Percentiles rank a stretch among this genome's conserved stretches.
These are phyloP conservation scores for Candida tetrigidarum DNA, from an alignment of 1,139 yeast genomes.

Conservation along the genomic window DNA sequence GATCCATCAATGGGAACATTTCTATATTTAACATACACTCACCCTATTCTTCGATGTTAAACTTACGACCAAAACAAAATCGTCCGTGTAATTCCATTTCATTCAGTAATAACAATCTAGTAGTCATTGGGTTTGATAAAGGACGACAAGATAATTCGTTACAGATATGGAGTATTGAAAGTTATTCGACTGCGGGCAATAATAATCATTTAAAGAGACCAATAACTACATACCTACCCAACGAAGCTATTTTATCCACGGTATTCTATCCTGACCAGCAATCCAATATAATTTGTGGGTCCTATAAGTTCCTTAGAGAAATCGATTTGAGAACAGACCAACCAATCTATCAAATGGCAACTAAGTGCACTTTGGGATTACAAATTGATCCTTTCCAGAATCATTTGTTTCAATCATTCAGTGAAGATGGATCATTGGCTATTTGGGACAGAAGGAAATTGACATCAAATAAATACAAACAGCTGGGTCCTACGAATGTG, in stretches of 20 bases:
- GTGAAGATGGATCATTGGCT: constrained; percentile 85
- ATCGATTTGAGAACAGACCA: constrained; percentile 73
- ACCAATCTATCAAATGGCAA: constrained; percentile 75
- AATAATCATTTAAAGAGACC: constrained; percentile 58
- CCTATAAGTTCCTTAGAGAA: constrained; percentile 78
- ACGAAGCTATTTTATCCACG: constrained; percentile 75
- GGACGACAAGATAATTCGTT: constrained; percentile 79
- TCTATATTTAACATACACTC: constrained; percentile 62
- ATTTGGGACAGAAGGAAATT: constrained; percentile 87
- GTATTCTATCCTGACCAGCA: constrained; percentile 68
- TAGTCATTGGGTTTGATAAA: constrained; percentile 83
- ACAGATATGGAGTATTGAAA: constrained; percentile 81
- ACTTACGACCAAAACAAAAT: constrained; percentile 65
- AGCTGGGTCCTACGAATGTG: constrained; percentile 23
- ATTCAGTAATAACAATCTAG: constrained; percentile 63
- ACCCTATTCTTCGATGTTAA: constrained; percentile 41
- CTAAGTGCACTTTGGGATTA: constrained; percentile 73
- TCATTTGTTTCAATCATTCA: constrained; percentile 69
- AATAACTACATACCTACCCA: constrained; percentile 62
- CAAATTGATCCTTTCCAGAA: constrained; percentile 67
- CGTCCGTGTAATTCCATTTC: constrained; percentile 79
- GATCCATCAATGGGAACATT: constrained; percentile 72
- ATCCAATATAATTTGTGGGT: constrained; percentile 66
- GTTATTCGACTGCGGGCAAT: constrained; percentile 45
- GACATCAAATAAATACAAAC: constrained; percentile 24